A percentile compares a stretch with the other conserved stretches of the same genome.
phyloP scores from a whole-genome alignment of 805 yeast genomes.

The Candida succiphila region DNA sequence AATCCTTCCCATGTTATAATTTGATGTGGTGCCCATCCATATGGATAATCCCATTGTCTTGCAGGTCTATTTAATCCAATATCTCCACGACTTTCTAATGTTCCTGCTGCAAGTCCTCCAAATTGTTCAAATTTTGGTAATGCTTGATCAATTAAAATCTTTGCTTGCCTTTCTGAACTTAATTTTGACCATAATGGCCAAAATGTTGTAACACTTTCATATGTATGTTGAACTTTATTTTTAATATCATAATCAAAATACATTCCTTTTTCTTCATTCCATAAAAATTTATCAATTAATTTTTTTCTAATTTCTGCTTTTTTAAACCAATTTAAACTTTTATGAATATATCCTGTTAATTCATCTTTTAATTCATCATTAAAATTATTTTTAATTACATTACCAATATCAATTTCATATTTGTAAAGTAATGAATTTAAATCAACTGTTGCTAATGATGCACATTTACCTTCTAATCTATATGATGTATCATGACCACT shows the following conservation, averaged over 20 bases:
- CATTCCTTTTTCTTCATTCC: conserved; percentile 75
- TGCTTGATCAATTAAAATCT: conserved; percentile 42
- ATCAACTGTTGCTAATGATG: conserved; percentile 84
- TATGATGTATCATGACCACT: conserved; percentile 94
- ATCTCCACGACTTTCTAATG: conserved; percentile 63
- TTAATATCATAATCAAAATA: conserved; percentile 79
- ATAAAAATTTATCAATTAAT: conserved; percentile 56
- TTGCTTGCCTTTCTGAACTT: conserved; percentile 56
- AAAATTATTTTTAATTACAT: conserved; percentile 46
- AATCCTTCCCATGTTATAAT: conserved; percentile 90
- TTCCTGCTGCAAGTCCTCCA: conserved; percentile 88
- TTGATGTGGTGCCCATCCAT: conserved; percentile 99
- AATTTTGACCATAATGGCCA: conserved; percentile 93
- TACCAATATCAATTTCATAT: conserved; percentile 80
- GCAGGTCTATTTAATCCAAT: conserved; percentile 65
- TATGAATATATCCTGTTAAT: conserved; percentile 16
- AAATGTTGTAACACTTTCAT: conserved; percentile 81
- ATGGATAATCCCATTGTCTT: conserved; percentile 97
- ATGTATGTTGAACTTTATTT: conserved; percentile 41
- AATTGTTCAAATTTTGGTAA: conserved; percentile 66
- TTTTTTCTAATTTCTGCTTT: conserved; percentile 44
- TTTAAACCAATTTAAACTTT: conserved; percentile 53
- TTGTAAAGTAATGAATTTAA: conserved; percentile 78
- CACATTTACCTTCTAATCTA: conserved; percentile 83
- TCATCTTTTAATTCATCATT: conserved; percentile 32